Percentiles rank a stretch among this genome's conserved stretches.
Conservation (phyloP, 306 rosid genomes). For the Trichosanthes truncata region DNA sequence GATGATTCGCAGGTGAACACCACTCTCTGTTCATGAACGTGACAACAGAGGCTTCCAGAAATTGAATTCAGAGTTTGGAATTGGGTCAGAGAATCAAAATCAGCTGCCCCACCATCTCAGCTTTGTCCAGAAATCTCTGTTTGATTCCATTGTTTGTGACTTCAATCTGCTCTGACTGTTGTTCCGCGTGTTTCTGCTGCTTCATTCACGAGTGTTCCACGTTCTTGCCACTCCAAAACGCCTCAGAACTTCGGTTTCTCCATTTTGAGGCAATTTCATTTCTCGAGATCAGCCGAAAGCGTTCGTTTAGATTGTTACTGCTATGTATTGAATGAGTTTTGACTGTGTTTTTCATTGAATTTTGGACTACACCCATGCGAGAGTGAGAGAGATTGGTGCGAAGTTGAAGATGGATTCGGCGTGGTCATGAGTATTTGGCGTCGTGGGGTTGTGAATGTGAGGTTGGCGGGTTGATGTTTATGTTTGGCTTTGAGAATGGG, state of each 20-base stretch:
- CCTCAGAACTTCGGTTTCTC: not conserved
- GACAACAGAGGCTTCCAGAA: not conserved
- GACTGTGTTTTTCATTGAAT: not conserved
- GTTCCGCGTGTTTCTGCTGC: not conserved
- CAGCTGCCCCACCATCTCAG: not conserved
- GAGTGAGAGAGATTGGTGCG: not conserved
- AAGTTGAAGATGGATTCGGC: not conserved
- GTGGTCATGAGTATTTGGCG: not conserved
- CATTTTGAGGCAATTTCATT: not conserved
- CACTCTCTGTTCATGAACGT: not conserved
- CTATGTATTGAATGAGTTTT: not conserved
- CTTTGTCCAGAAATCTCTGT: not conserved
- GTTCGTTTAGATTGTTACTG: not conserved
- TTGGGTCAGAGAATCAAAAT: not conserved
- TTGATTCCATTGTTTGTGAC: not conserved
- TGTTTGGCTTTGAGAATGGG: constrained; percentile 37
- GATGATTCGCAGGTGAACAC: not conserved
- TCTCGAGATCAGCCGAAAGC: not conserved
- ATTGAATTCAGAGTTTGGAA: not conserved
- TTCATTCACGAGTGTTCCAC: not conserved
- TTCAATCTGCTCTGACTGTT: not conserved
- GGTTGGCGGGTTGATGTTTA: not conserved
- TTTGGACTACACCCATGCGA: not conserved
- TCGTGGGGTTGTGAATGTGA: not conserved
- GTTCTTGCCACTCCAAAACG: not conserved